phyloP scores from a whole-genome alignment of 306 rosid species.

The Pterocarpus santalinus region DNA sequence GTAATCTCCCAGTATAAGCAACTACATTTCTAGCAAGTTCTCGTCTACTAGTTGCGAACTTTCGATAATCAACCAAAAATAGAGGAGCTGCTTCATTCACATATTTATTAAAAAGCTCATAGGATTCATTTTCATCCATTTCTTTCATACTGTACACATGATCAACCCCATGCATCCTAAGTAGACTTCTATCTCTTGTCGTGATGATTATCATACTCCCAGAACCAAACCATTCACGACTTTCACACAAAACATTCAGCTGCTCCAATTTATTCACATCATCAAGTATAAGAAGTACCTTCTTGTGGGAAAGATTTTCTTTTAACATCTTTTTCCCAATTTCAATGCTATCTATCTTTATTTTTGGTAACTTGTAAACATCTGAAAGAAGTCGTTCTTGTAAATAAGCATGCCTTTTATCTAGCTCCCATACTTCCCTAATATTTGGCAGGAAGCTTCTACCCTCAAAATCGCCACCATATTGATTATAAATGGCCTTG shows the following conservation, averaged over 20 bases:
- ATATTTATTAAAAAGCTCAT: no score
- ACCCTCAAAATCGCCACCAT: neutral
- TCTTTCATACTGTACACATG: neutral
- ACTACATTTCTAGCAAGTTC: no score
- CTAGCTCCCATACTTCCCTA: conserved; percentile 29
- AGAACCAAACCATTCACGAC: conserved; percentile 4
- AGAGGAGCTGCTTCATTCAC: no score
- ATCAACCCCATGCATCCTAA: neutral
- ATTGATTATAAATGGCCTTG: conserved; percentile 1
- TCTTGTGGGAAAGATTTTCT: neutral
- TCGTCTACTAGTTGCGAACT: no score
- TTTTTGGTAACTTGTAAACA: neutral
- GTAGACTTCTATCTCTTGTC: neutral
- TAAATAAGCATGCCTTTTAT: neutral
- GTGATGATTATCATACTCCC: conserved; percentile 19
- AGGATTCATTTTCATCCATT: neutral
- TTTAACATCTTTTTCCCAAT: neutral
- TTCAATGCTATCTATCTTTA: conserved; percentile 4
- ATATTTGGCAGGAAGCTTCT: conserved; percentile 17
- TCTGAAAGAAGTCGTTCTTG: neutral
- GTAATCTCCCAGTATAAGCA: no score
- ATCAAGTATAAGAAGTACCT: conserved; percentile 25
- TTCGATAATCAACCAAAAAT: no score
- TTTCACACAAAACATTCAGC: conserved; percentile 7
- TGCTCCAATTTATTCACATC: conserved; percentile 13